Conservation (phyloP, 2,329 filamentous ascomycete species). For the Epichloe hybrida region DNA sequence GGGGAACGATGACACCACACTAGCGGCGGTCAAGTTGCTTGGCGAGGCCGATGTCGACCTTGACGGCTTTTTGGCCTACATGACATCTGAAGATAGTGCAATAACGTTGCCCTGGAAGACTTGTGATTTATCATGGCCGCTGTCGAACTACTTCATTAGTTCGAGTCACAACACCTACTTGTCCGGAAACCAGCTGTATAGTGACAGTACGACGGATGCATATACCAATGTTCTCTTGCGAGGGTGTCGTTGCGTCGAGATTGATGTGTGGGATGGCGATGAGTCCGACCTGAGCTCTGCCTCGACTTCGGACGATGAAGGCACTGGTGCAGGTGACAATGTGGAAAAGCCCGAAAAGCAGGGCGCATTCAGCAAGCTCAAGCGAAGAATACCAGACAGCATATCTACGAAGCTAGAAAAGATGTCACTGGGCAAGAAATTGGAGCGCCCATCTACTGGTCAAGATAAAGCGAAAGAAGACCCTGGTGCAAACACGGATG, state of each 20-base stretch:
- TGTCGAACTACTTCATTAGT: conserved; percentile 86
- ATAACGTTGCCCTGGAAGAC: conserved; percentile 25
- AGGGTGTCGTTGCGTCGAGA: conserved; percentile 82
- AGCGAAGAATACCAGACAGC: conserved; percentile 36
- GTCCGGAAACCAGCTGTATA: conserved; percentile 75
- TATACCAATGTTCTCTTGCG: conserved; percentile 75
- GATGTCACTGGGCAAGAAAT: conserved; percentile 31
- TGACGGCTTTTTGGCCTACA: conserved; percentile 38
- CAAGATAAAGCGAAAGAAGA: conserved; percentile 4
- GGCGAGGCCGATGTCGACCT: conserved; percentile 28
- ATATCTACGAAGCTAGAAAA: conserved; percentile 33
- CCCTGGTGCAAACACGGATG: neutral
- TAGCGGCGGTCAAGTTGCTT: conserved; percentile 14
- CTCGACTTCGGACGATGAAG: conserved; percentile 34
- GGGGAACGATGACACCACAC: conserved; percentile 22
- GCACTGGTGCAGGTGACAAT: conserved; percentile 25
- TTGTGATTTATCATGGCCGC: conserved; percentile 54
- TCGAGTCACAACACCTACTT: conserved; percentile 95
- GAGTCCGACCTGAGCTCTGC: conserved; percentile 55
- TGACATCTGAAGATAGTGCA: conserved; percentile 35
- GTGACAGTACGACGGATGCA: conserved; percentile 72
- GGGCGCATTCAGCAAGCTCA: conserved; percentile 50
- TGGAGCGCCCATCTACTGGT: conserved; percentile 18
- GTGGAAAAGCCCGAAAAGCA: conserved; percentile 37
- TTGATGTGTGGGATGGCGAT: conserved; percentile 89